Evolutionary conservation across 768 basidiomycete species (phyloP).

Genomic region (Phlebiopsis flavidoalba): DNA sequence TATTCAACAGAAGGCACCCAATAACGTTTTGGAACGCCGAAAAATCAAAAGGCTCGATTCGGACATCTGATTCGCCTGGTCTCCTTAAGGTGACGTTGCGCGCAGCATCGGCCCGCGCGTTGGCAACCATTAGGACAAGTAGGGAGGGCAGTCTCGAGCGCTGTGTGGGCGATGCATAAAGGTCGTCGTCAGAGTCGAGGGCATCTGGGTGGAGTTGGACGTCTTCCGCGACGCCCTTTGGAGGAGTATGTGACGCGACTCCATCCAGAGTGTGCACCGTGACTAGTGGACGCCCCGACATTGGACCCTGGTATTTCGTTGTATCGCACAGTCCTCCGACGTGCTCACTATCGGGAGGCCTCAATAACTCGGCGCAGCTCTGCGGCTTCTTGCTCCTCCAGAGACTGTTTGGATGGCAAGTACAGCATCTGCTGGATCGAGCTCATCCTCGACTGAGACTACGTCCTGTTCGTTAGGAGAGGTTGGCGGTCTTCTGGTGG

Average conservation of each 20-base stretch:
- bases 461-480: slow-evolving; percentile 27
- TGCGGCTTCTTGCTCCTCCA: slow-evolving; percentile 35
- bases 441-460: slow-evolving; percentile 32
- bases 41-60: neutral
- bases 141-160: slow-evolving; percentile 60
- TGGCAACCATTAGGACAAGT: slow-evolving; percentile 68
- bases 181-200: slow-evolving; percentile 32
- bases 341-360: slow-evolving; percentile 19
- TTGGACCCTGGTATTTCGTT: slow-evolving; percentile 9
- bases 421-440: slow-evolving; percentile 54
- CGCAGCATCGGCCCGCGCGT: slow-evolving; percentile 38
- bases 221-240: neutral
- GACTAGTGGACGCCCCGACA: slow-evolving; percentile 16
- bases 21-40: slow-evolving; percentile 28
- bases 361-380: slow-evolving; percentile 25
- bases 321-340: neutral
- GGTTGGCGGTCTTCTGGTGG: slow-evolving; percentile 37
- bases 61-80: neutral
- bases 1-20: slow-evolving; percentile 16
- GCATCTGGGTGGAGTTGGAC: slow-evolving; percentile 1
- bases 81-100: slow-evolving; percentile 6
- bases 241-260: slow-evolving; percentile 1
- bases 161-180: slow-evolving; percentile 48
- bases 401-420: slow-evolving; percentile 60
- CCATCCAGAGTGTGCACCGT: slow-evolving; percentile 2